Evolutionary conservation across 192 early-diverging fungal species (phyloP).

Genomic region (Entomortierella lignicola): DNA sequence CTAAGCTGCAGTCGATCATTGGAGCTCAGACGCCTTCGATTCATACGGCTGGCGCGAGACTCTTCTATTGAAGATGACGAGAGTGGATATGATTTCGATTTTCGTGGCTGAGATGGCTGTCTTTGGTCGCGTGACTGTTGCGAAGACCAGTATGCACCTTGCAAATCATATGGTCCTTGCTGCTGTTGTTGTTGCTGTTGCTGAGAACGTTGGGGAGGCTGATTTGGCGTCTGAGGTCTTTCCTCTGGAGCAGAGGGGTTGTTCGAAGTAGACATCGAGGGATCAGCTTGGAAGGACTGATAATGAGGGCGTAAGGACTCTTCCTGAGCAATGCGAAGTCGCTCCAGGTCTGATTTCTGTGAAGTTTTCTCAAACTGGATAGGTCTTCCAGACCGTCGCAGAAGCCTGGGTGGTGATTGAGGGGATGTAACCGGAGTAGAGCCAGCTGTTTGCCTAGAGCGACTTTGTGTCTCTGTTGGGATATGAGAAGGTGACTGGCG

Average conservation of each 20-base stretch:
- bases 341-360: conserved; percentile 4
- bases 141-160: too few relatives aligned
- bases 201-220: background rate
- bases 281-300: conserved; percentile 2
- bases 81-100: conserved; percentile 23
- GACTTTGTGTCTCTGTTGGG: background rate
- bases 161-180: background rate
- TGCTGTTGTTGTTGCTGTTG: conserved; percentile 12
- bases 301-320: conserved; percentile 12
- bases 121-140: background rate
- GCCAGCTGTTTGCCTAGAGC: background rate
- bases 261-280: background rate
- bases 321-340: conserved; percentile 17
- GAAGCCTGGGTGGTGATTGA: background rate
- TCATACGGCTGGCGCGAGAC: background rate
- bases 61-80: background rate
- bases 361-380: conserved; percentile 19
- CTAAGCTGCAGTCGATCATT: conserved; percentile 43
- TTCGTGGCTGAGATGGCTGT: conserved; percentile 8
- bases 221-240: background rate
- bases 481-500: background rate
- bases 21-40: conserved; percentile 26
- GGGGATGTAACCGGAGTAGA: too few relatives aligned
- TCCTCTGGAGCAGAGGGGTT: background rate
- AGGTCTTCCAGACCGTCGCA: conserved; percentile 17